Evolutionary conservation across 1,139 yeast species (phyloP).

Genomic region (Suhomyces atakaporum): DNA sequence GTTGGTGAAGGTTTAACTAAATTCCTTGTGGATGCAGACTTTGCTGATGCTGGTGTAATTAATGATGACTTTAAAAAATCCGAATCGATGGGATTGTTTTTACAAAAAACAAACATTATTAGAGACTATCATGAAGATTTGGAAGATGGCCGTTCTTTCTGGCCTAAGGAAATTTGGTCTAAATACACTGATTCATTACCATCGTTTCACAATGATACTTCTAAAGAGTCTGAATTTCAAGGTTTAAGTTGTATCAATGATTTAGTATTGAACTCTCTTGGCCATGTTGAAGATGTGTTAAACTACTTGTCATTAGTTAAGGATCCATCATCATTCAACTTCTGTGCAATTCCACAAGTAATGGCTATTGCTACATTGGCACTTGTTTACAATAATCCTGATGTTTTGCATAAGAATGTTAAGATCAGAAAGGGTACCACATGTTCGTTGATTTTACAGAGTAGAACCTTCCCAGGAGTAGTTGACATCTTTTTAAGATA

Average conservation of each 20-base stretch:
- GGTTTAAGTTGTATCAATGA: conserved; percentile 82
- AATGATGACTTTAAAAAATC: conserved; percentile 57
- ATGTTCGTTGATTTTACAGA: conserved; percentile 68
- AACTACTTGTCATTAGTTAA: conserved; percentile 72
- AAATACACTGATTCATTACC: conserved; percentile 68
- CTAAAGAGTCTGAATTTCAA: conserved; percentile 43
- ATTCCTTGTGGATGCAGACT: conserved; percentile 68
- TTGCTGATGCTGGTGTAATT: conserved; percentile 54
- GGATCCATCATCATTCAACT: conserved; percentile 83
- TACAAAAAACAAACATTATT: conserved; percentile 93
- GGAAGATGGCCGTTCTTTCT: conserved; percentile 89
- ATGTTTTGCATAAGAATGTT: conserved; percentile 68
- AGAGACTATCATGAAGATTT: conserved; percentile 94
- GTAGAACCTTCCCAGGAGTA: conserved; percentile 77
- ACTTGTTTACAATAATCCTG: conserved; percentile 77
- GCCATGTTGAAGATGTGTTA: conserved; percentile 76
- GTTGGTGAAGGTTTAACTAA: conserved; percentile 95
- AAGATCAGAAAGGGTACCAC: conserved; percentile 95
- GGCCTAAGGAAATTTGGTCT: conserved; percentile 95
- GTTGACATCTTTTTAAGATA: conserved; percentile 73
- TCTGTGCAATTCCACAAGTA: conserved; percentile 97
- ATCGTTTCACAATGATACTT: conserved; percentile 51
- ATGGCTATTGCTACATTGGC: conserved; percentile 97
- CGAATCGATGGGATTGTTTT: conserved; percentile 91
- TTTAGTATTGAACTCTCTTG: conserved; percentile 75